Percentiles rank a stretch among this genome's conserved stretches.
Conservation (phyloP, 2,329 filamentous ascomycete species). For the Hypoxylon sp. region DNA sequence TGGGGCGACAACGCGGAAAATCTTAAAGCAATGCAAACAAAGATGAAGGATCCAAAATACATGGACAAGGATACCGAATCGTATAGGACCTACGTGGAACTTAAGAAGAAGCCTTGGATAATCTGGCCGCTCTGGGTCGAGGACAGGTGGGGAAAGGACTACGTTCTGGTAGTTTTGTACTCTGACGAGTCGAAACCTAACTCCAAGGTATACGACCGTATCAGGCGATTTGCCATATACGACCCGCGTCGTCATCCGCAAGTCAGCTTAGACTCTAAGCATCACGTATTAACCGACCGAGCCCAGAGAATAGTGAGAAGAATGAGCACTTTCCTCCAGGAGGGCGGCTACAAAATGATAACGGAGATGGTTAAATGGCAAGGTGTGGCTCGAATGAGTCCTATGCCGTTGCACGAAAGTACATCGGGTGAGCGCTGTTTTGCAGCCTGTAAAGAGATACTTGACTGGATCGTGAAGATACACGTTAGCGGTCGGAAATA, state of each 20-base stretch:
- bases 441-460: conserved; percentile 45
- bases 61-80: not conserved
- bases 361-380: not conserved
- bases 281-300: conserved; percentile 31
- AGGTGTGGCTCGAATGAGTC: not conserved
- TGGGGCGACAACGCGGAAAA: conserved; percentile 41
- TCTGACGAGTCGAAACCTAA: conserved; percentile 2
- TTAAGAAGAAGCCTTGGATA: conserved; percentile 46
- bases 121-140: conserved; percentile 52
- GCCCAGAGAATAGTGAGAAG: conserved; percentile 22
- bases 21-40: conserved; percentile 31
- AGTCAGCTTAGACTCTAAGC: conserved; percentile 8
- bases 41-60: conserved; percentile 22
- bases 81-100: conserved; percentile 31
- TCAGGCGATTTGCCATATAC: conserved; percentile 41
- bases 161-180: conserved; percentile 44
- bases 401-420: conserved; percentile 46
- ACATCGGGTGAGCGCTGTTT: conserved; percentile 52
- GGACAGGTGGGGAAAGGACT: conserved; percentile 49
- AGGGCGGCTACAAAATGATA: conserved; percentile 28
- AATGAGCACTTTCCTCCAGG: conserved; percentile 29
- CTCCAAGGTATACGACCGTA: conserved; percentile 19
- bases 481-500: not conserved
- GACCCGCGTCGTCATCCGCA: conserved; percentile 46
- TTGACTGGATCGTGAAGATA: conserved; percentile 21